These are phyloP conservation scores for Boletus semigastroideus DNA, from an alignment of 1,284 basidiomycete species.

Conservation along the genomic window DNA sequence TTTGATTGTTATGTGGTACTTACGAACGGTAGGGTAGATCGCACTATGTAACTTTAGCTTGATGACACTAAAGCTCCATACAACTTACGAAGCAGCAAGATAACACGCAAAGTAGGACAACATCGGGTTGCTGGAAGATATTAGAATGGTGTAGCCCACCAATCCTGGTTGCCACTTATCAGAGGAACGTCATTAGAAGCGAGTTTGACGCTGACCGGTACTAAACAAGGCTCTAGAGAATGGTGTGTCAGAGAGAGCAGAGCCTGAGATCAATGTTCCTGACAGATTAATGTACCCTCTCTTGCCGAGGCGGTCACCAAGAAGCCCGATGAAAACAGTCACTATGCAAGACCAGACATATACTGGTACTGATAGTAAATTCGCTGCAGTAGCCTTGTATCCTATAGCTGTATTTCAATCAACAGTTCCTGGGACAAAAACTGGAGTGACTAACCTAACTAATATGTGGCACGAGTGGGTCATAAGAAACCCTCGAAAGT, in stretches of 20 bases:
- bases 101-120: constrained; percentile 48
- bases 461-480: neutral
- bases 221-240: constrained; percentile 34
- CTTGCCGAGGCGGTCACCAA: constrained; percentile 47
- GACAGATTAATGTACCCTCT: constrained; percentile 51
- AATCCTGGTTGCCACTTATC: constrained; percentile 26
- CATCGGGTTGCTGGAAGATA: constrained; percentile 43
- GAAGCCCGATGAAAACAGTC: constrained; percentile 47
- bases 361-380: constrained; percentile 53
- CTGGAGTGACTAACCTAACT: constrained; percentile 20
- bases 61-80: neutral
- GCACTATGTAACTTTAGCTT: constrained; percentile 31
- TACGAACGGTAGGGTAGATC: constrained; percentile 50
- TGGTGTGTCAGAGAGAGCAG: constrained; percentile 3
- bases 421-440: neutral
- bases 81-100: constrained; percentile 46
- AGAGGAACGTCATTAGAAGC: neutral
- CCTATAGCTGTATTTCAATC: constrained; percentile 27
- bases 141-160: constrained; percentile 53
- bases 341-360: constrained; percentile 51
- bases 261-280: constrained; percentile 15
- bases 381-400: constrained; percentile 49
- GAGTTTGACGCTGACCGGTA: constrained; percentile 24
- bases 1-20: constrained; percentile 17
- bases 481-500: neutral